These are phyloP conservation scores for Colletotrichum sansevieriae DNA, from an alignment of 2,329 filamentous ascomycete species.

Conservation along the genomic window DNA sequence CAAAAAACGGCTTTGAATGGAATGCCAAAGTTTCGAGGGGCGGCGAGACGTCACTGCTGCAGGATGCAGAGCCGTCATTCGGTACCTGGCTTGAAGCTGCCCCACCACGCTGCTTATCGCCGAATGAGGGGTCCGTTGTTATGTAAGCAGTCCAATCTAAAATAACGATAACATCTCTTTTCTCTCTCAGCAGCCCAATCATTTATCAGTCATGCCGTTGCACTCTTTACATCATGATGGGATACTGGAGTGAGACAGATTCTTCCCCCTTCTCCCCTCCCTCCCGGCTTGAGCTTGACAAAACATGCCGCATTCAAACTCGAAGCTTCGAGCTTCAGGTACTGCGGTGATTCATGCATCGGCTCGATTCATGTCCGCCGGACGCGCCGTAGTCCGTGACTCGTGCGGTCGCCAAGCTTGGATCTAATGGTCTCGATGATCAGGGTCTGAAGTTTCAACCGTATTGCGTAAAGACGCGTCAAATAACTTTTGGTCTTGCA, in stretches of 20 bases:
- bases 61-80: slow-evolving; percentile 23
- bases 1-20: slow-evolving; percentile 5
- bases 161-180: slow-evolving; percentile 3
- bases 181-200: neutral
- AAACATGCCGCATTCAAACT: neutral
- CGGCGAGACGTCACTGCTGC: slow-evolving; percentile 39
- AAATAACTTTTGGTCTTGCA: neutral
- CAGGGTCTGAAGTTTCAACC: neutral
- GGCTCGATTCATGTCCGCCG: neutral
- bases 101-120: slow-evolving; percentile 29
- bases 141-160: slow-evolving; percentile 14
- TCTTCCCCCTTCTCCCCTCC: neutral
- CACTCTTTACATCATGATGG: neutral
- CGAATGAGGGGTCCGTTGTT: slow-evolving; percentile 38
- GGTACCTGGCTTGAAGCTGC: slow-evolving; percentile 21
- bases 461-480: neutral
- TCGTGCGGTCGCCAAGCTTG: slow-evolving; percentile 7
- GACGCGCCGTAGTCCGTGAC: slow-evolving; percentile 1
- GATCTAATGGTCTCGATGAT: neutral
- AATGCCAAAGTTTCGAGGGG: slow-evolving; percentile 11
- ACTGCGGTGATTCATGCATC: slow-evolving; percentile 15
- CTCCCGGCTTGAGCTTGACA: neutral
- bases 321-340: slow-evolving; percentile 11
- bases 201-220: neutral
- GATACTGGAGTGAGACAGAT: neutral